Evolutionary conservation across 1,284 basidiomycete species (phyloP).

Genomic region (Ustilago vetiveriae): DNA sequence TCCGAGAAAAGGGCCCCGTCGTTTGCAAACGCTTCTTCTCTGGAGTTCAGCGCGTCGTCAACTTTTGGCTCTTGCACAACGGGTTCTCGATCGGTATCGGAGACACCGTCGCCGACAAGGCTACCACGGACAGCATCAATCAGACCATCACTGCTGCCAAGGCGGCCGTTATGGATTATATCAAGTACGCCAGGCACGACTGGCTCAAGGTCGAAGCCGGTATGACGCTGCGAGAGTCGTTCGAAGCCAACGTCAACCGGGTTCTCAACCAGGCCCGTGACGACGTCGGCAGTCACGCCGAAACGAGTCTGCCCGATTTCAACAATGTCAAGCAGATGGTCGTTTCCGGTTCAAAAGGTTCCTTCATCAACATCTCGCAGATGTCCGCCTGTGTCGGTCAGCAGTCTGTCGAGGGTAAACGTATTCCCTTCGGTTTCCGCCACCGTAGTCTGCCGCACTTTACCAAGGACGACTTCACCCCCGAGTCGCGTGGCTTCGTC

Average conservation of each 20-base stretch:
- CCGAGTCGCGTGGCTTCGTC: constrained; percentile 97
- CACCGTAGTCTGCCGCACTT: constrained; percentile 97
- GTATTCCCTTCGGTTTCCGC: constrained; percentile 97
- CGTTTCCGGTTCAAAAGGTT: constrained; percentile 94
- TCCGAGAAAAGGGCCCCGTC: constrained; percentile 96
- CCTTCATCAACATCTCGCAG: constrained; percentile 96
- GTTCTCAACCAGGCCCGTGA: constrained; percentile 96
- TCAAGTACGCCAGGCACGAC: constrained; percentile 62
- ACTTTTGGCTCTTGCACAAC: constrained; percentile 98
- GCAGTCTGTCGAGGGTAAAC: constrained; percentile 96
- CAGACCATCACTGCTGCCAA: constrained; percentile 85
- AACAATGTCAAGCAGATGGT: constrained; percentile 99
- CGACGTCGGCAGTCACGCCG: constrained; percentile 90
- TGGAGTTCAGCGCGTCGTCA: constrained; percentile 92
- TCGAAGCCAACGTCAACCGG: constrained; percentile 90
- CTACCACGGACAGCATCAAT: constrained; percentile 84
- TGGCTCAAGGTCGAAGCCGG: constrained; percentile 72
- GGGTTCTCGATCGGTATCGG: constrained; percentile 99
- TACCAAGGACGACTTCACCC: constrained; percentile 98
- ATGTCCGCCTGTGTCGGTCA: constrained; percentile 99
- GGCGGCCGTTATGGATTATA: constrained; percentile 64
- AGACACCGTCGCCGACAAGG: constrained; percentile 92
- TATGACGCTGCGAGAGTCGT: constrained; percentile 99
- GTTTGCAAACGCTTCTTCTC: constrained; percentile 92
- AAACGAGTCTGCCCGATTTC: constrained; percentile 94